Base-by-base conservation (phyloP, 148 eudicot species). In the Chenopodium album region DNA sequence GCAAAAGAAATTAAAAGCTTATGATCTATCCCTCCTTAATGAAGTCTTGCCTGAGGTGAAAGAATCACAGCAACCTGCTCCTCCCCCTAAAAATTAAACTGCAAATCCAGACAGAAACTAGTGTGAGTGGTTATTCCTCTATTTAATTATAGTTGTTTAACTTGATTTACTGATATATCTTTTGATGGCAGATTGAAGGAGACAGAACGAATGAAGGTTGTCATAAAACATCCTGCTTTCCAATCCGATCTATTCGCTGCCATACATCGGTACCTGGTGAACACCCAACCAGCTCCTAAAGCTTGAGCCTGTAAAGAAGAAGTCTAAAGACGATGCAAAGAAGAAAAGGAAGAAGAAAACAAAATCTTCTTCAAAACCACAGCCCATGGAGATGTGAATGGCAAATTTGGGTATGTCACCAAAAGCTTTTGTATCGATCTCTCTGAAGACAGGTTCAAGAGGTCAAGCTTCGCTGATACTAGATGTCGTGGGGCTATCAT, bases 181-280 rank as follows among this genome's bases (percentile, higher is more conserved):
- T 19, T 60, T 67, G 34, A 60, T 78, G 75, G 41, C 91, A 96
- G 99, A 64, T 34, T 97, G 86, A 92, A 87, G 85, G 99, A 97
- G 87, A 73, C 85, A 26, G 88, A 90, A 77, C 92, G 87, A 81
- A 34, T 97, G 86, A 85, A 26, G 69, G 76, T 88, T 9, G 95
- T 94, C 76, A 83, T 94, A 48, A 80, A 52, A 72, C 87, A 89
- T 83, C 89, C 93, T 20, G 86, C 71, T 76, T 94, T 92, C 85
- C 88, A 89, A 80, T 89, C 94, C 0, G 91, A 97, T 80, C 97
- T 98, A 7, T 83, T 97, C 19, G 93, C 84, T 81, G 92, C 98
- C 73, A 90, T 97, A 75, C 89, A 91, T 80, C 89, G 86, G 80
- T 95, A 97, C 76, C 86, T 97, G 82, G 93, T 89, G 82, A 90